A percentile compares a stretch with the other conserved stretches of the same genome.
phyloP scores from a whole-genome alignment of 306 rosid species.

The Lathyrus aphaca region DNA sequence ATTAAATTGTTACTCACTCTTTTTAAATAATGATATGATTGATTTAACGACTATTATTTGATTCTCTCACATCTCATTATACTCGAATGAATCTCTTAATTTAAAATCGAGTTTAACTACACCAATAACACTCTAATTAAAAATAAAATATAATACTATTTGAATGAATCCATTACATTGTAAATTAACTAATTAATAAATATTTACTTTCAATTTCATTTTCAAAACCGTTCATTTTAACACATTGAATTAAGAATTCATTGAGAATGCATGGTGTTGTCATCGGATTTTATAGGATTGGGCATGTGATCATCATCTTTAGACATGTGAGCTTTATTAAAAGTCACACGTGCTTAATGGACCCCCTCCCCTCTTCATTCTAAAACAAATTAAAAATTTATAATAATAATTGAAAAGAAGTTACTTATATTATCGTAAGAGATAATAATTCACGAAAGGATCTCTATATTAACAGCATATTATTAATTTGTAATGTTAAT shows the following conservation, averaged over 20 bases:
- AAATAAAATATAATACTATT: background rate
- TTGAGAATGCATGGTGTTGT: slow-evolving; percentile 7
- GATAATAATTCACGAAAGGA: background rate
- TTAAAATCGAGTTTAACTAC: no score
- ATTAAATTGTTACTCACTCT: no score
- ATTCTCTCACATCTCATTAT: no score
- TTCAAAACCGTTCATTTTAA: background rate
- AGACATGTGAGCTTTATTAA: slow-evolving; percentile 53
- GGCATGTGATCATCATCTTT: slow-evolving; percentile 46
- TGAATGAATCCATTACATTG: background rate
- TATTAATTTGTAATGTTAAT: no score
- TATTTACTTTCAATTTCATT: background rate
- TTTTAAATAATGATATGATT: no score
- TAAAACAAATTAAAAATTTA: background rate
- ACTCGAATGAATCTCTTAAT: no score
- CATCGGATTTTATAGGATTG: slow-evolving; percentile 33
- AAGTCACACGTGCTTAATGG: slow-evolving; percentile 47
- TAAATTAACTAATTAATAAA: background rate
- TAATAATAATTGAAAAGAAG: slow-evolving; percentile 3
- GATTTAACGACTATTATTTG: no score
- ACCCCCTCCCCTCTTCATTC: slow-evolving; percentile 40
- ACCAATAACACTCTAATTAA: no score
- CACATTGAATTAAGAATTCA: background rate
- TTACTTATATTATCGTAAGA: background rate
- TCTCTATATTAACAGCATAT: no score